Percentiles rank a stretch among this genome's conserved stretches.
Evolutionary conservation across 2,329 filamentous ascomycete species (phyloP).

Genomic region (Monilinia aucupariae): DNA sequence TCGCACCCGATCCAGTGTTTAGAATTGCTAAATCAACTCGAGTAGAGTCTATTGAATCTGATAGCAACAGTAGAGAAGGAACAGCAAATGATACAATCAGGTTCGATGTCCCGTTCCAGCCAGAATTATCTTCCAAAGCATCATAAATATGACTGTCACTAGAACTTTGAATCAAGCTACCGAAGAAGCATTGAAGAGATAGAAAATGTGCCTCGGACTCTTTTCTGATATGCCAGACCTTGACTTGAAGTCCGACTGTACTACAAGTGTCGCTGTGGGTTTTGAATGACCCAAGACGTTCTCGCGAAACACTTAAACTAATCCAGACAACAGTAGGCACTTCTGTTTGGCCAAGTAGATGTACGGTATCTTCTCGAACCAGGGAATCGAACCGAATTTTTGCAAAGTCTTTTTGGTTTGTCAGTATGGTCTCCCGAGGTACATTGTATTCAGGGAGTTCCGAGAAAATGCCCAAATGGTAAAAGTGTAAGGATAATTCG

Average conservation of each 20-base stretch:
- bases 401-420: neutral
- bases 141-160: neutral
- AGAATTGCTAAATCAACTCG: neutral
- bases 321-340: constrained; percentile 14
- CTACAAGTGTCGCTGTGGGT: neutral
- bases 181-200: constrained; percentile 10
- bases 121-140: neutral
- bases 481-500: neutral
- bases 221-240: neutral
- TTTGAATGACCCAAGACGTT: constrained; percentile 2
- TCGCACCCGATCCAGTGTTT: neutral
- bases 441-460: too few relatives aligned
- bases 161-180: neutral
- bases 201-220: neutral
- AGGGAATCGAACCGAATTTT: neutral
- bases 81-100: constrained; percentile 6
- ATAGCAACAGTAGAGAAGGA: neutral
- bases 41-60: neutral
- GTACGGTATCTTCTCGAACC: neutral
- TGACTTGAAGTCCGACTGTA: neutral
- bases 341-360: neutral
- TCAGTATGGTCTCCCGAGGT: neutral
- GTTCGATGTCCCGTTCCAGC: neutral
- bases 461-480: neutral
- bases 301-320: constrained; percentile 15